These are phyloP conservation scores for Ustilago xerochloae DNA, from an alignment of 1,284 basidiomycete genomes.

Conservation along the genomic window DNA sequence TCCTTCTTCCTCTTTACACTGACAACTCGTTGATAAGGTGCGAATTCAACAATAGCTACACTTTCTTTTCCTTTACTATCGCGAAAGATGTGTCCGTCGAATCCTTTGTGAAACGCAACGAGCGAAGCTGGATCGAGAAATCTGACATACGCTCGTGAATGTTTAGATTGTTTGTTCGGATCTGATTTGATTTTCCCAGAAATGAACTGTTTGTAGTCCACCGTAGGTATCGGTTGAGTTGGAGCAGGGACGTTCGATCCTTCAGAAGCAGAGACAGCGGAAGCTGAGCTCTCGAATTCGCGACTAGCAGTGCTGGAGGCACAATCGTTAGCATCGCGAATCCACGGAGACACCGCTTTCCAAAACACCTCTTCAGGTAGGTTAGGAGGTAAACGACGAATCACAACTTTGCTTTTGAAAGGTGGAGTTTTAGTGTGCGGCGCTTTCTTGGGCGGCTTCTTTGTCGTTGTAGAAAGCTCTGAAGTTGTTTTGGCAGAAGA, in stretches of 20 bases:
- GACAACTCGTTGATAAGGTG: slow-evolving; percentile 86
- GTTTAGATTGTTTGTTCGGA: slow-evolving; percentile 46
- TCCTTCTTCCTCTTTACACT: slow-evolving; percentile 76
- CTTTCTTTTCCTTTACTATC: slow-evolving; percentile 91
- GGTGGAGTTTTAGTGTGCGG: slow-evolving; percentile 13
- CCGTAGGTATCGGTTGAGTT: slow-evolving; percentile 18
- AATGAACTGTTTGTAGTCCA: slow-evolving; percentile 54
- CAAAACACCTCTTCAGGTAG: slow-evolving; percentile 92
- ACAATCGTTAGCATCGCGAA: slow-evolving; percentile 74
- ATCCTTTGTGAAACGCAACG: slow-evolving; percentile 81
- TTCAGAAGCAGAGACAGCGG: not conserved
- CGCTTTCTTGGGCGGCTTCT: slow-evolving; percentile 45
- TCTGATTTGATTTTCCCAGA: slow-evolving; percentile 56
- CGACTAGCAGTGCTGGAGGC: slow-evolving; percentile 58
- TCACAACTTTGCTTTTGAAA: slow-evolving; percentile 81
- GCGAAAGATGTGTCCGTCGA: slow-evolving; percentile 90
- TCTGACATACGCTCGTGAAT: slow-evolving; percentile 88
- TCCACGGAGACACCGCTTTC: slow-evolving; percentile 87
- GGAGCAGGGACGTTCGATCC: not conserved
- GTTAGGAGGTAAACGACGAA: slow-evolving; percentile 88
- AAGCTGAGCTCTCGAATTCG: no score
- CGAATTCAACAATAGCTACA: slow-evolving; percentile 89
- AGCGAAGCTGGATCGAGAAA: slow-evolving; percentile 82
- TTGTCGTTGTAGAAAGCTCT: no score
- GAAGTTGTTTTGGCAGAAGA: not conserved